Evolutionary conservation across 2,329 filamentous ascomycete species (phyloP), one percentile per base, ranked within the genome.

Genomic region (Oidium heveae): DNA sequence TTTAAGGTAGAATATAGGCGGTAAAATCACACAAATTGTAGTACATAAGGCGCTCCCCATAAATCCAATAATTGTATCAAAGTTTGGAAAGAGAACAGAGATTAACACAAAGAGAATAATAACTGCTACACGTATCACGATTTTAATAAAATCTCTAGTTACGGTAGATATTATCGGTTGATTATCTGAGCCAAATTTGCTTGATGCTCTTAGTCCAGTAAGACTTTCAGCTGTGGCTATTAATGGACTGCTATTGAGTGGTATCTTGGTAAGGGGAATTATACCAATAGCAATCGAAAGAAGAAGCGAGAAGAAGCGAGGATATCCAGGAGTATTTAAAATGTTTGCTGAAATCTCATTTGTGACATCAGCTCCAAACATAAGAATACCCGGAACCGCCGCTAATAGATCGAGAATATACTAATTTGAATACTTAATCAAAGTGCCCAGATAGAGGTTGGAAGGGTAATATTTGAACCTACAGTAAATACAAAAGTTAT

Each of bases 201-300:
- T 53, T 13, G 57, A 56, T 10, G 61, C 41, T 47, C 66, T 67
- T 46, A 95, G 73, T 49, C 87, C 86, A 57, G 79, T 74, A 56
- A 94, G 69, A 52, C 91, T 77, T 69, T 96, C 91, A 54, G 85
- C 68, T 0, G 87, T 95, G 34, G 81, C 81, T 59, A 94, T 77
- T 60, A 96, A 88, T 12, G 89, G 91, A 1, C 88, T 82, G 9
- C 84, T 82, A 65, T 88, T 93, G 37, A 95, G 72, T 0, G 88
- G 87, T n/a, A 95, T 80, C 68, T 98, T 98, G 37, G 89, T 95
- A 53, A 98, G 71, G 0, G 89, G 91, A 59, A 96, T 94, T 64
- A 95, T 87, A 63, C 83, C 83, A 61, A 96, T 84, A 66, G 88
- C 89, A 58, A 85, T 71, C 59, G 86, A 86, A 66, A 95, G 83